phyloP scores from a whole-genome alignment of 129 eudicot species.

The Tanacetum coccineum region DNA sequence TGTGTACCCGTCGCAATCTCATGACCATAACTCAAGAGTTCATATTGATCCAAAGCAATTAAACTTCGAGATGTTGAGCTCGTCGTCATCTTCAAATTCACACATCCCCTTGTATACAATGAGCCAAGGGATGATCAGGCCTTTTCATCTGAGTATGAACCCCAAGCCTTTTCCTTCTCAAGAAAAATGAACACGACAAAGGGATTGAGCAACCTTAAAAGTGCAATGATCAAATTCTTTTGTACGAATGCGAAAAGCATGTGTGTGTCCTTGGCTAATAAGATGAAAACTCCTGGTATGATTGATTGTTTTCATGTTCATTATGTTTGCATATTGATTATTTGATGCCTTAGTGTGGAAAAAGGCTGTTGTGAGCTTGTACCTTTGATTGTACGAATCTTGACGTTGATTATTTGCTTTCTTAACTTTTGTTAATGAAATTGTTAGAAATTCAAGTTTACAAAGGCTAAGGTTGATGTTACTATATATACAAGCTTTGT shows the following conservation, averaged over 20 bases:
- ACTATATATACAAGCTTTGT: no score
- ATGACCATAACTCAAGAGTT: conserved; percentile 26
- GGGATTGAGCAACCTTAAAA: conserved; percentile 27
- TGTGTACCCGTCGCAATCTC: conserved; percentile 32
- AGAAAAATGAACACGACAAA: conserved; percentile 34
- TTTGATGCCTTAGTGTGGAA: neutral
- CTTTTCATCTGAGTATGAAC: conserved; percentile 47
- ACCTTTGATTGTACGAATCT: conserved; percentile 17
- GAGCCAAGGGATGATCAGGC: conserved; percentile 45
- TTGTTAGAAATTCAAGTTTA: neutral
- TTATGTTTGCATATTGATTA: conserved; percentile 5
- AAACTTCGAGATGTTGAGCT: conserved; percentile 48
- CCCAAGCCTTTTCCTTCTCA: conserved; percentile 33
- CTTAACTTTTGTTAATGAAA: neutral
- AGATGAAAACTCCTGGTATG: conserved; percentile 14
- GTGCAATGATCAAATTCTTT: conserved; percentile 6
- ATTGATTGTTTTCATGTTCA: conserved; percentile 14
- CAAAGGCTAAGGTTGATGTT: no score
- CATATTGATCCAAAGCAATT: conserved; percentile 31
- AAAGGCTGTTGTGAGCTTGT: conserved; percentile 17
- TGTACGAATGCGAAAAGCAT: neutral
- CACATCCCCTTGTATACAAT: conserved; percentile 36
- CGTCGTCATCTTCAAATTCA: conserved; percentile 31
- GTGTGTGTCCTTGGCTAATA: conserved; percentile 16
- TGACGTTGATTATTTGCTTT: neutral